Evolutionary conservation across 768 basidiomycete species (phyloP).

Genomic region (Trametes maxima): DNA sequence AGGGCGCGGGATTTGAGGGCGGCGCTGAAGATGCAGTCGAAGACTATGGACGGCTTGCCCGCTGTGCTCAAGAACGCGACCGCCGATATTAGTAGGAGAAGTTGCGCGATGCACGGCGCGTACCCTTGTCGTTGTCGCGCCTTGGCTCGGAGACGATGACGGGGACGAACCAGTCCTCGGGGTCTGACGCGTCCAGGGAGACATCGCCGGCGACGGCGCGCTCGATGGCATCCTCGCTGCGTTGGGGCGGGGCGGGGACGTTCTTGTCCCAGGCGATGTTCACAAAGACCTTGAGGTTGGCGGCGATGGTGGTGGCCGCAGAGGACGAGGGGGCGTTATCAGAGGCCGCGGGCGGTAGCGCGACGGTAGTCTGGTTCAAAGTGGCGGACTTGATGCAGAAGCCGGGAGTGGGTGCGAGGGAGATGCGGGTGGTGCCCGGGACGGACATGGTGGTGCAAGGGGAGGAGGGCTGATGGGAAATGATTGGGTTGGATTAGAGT

Average conservation of each 20-base stretch:
- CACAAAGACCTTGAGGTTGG: conserved; percentile 67
- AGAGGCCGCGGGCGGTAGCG: not conserved
- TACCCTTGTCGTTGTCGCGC: conserved; percentile 72
- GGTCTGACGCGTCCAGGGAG: conserved; percentile 41
- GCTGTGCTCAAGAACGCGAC: conserved; percentile 41
- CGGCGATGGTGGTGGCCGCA: conserved; percentile 39
- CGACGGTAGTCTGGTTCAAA: conserved; percentile 39
- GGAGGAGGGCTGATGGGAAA: not conserved
- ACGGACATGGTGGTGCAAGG: conserved; percentile 6
- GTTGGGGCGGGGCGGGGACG: conserved; percentile 70
- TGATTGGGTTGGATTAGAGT: conserved; percentile 9
- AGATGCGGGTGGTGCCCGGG: conserved; percentile 28
- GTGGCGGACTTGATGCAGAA: conserved; percentile 70
- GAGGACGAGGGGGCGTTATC: conserved; percentile 2
- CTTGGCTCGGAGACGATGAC: conserved; percentile 68
- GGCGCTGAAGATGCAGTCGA: conserved; percentile 70
- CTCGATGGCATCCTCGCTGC: conserved; percentile 57
- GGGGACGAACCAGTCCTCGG: conserved; percentile 64
- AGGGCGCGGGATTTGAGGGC: conserved; percentile 60
- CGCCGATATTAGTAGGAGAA: not conserved
- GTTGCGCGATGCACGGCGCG: not conserved
- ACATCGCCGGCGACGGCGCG: conserved; percentile 54
- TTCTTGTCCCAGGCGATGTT: conserved; percentile 73
- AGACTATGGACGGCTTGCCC: conserved; percentile 68
- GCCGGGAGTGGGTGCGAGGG: conserved; percentile 61